phyloP scores from a whole-genome alignment of 169 alveolate genomes.

The Cyclospora cayetanensis region DNA sequence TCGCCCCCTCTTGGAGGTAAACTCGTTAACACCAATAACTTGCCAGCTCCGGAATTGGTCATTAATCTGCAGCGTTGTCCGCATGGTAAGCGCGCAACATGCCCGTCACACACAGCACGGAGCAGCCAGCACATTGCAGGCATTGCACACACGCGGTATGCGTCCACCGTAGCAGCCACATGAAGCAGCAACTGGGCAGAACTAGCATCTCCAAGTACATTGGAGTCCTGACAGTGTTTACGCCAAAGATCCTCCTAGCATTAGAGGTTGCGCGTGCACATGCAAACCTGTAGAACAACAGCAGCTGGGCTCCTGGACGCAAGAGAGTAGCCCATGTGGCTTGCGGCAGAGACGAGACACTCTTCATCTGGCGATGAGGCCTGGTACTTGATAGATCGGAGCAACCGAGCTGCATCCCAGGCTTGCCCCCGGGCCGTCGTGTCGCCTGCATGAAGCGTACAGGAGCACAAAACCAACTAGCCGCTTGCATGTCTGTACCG shows the following conservation, averaged over 20 bases:
- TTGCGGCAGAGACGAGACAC: conserved; percentile 86
- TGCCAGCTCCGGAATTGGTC: conserved; percentile 64
- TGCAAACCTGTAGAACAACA: conserved; percentile 1
- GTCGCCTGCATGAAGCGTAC: not conserved
- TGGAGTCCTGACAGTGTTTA: no score
- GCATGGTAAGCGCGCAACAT: not conserved
- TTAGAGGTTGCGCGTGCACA: no score
- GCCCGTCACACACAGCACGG: no score
- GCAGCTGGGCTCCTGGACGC: not conserved
- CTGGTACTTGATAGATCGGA: conserved; percentile 71
- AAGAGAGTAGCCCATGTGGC: conserved; percentile 77
- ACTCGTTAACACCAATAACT: conserved; percentile 75
- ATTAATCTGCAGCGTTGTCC: not conserved
- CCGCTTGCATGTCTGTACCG: not conserved
- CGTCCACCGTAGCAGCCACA: no score
- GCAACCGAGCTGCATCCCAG: not conserved
- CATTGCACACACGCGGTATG: no score
- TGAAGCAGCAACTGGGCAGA: no score
- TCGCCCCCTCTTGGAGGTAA: conserved; percentile 92
- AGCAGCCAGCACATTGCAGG: no score
- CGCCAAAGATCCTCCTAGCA: no score
- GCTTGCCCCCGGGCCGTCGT: not conserved
- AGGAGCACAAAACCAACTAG: not conserved
- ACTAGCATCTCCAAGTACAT: no score
- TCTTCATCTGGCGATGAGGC: conserved; percentile 94